phyloP scores from a whole-genome alignment of 23 red algal genomes.

The Pyropia haitanensis region DNA sequence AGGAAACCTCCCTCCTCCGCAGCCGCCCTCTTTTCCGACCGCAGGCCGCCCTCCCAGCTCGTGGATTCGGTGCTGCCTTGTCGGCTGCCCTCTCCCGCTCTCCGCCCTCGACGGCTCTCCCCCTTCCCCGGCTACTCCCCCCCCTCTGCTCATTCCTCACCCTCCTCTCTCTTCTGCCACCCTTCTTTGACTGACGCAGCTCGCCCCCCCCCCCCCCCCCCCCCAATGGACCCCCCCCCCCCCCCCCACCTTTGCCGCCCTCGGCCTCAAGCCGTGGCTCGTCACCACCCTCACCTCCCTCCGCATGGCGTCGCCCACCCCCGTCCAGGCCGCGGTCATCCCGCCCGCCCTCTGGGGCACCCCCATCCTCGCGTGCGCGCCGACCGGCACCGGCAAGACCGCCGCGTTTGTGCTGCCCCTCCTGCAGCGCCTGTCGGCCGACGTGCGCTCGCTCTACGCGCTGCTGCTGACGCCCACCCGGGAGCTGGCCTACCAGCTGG shows the following conservation, averaged over 20 bases:
- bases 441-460: constrained; percentile 63
- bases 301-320: constrained; percentile 40
- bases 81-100: not conserved
- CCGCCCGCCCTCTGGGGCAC: constrained; percentile 44
- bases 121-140: not conserved
- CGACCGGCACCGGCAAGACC: constrained; percentile 83
- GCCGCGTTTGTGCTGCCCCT: constrained; percentile 78
- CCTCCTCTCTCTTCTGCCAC: not conserved
- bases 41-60: no score
- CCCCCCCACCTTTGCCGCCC: constrained; percentile 21
- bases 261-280: constrained; percentile 40
- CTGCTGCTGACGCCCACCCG: constrained; percentile 87
- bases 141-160: not conserved
- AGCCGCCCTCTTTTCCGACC: no score
- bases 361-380: constrained; percentile 56
- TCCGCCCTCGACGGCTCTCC: not conserved
- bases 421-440: constrained; percentile 41
- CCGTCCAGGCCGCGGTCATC: constrained; percentile 72
- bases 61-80: no score
- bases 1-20: no score
- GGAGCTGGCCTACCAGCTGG: constrained; percentile 88
- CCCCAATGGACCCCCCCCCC: not conserved
- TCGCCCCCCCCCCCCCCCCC: not conserved
- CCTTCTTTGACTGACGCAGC: not conserved
- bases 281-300: constrained; percentile 9